Conservation (phyloP, 441 rosid species). For the Codiaeum variegatum region DNA sequence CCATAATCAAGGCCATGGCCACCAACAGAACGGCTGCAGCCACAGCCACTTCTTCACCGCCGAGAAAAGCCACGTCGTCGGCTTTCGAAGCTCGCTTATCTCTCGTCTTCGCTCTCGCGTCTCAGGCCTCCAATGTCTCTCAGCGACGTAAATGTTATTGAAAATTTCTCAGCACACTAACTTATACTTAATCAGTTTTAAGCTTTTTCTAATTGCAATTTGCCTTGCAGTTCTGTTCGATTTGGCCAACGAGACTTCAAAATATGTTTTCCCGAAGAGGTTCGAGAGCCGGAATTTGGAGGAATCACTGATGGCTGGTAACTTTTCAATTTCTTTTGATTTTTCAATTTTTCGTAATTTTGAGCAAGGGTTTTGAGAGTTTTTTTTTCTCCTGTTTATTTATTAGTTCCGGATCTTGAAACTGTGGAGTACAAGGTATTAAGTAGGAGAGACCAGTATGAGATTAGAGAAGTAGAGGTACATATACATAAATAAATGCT, state of each 20-base stretch:
- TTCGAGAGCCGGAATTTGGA: constrained; percentile 57
- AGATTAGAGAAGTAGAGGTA: constrained; percentile 88
- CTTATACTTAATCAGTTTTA: background rate
- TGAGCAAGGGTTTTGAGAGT: background rate
- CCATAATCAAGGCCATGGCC: constrained; percentile 31
- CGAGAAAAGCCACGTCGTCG: constrained; percentile 47
- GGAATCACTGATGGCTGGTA: constrained; percentile 71
- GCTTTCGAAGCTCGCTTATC: constrained; percentile 65
- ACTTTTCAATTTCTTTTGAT: background rate
- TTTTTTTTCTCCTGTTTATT: background rate
- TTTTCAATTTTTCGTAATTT: background rate
- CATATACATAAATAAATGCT: background rate
- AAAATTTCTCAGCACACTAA: background rate
- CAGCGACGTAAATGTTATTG: constrained; percentile 66
- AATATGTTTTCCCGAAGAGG: constrained; percentile 68
- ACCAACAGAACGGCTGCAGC: constrained; percentile 22
- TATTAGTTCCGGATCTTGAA: constrained; percentile 82
- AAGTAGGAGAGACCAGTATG: constrained; percentile 52
- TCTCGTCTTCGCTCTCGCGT: constrained; percentile 71
- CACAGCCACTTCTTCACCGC: constrained; percentile 28
- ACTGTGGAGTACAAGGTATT: constrained; percentile 58
- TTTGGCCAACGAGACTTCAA: constrained; percentile 59
- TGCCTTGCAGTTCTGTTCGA: constrained; percentile 53
- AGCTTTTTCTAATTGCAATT: background rate
- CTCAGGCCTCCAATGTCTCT: constrained; percentile 56